Evolutionary conservation across 805 yeast genomes (phyloP), one percentile per base, ranked within the genome.

Genomic region (Vanderwaltozyma tropicalis): DNA sequence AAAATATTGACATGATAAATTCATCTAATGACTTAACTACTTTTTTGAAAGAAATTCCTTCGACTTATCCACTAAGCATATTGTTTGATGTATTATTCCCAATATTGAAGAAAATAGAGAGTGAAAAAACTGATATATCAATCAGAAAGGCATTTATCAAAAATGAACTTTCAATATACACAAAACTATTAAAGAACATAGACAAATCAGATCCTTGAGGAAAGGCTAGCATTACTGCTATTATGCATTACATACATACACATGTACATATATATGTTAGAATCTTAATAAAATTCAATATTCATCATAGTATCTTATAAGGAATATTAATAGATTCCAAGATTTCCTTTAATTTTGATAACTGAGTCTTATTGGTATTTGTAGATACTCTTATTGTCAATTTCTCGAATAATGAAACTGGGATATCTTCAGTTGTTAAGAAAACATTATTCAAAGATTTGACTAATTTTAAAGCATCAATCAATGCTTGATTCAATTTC

Each of bases 371-470:
- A 13, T 35, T 22, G 2, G 25, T n/a, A 6, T 32, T 30, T 26
- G 30, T 31, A 5, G 39, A 32, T 7, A 27, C 28, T 12, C 34
- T 41, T n/a, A 55, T 37, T 2, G 41, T 39, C 10, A 59, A 43
- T 33, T 48, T 51, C 15, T 57, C 53, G 32, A 60, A 44, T 8
- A 41, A 43, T 2, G 39, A 22, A 3, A 50, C 11, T 8, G 56
- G 52, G 4, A 57, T 59, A 51, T 75, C 68, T 1, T 94, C 89
- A 5, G 72, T 63, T 3, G 81, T 68, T 36, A 88, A 58, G 19
- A 83, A 74, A 7, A 87, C 97, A 9, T 81, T 76, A 52, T 92
- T 92, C 13, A 69, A 62, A 34, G 94, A 78, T 49, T 62, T 67
- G 60, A 65, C 80, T 38, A 92, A 72, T 11, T 37, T 35, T 27